A percentile compares a stretch with the other conserved stretches of the same genome.
Conservation (phyloP, 2,329 filamentous ascomycete species). For the Chaetomiaceae sp. region DNA sequence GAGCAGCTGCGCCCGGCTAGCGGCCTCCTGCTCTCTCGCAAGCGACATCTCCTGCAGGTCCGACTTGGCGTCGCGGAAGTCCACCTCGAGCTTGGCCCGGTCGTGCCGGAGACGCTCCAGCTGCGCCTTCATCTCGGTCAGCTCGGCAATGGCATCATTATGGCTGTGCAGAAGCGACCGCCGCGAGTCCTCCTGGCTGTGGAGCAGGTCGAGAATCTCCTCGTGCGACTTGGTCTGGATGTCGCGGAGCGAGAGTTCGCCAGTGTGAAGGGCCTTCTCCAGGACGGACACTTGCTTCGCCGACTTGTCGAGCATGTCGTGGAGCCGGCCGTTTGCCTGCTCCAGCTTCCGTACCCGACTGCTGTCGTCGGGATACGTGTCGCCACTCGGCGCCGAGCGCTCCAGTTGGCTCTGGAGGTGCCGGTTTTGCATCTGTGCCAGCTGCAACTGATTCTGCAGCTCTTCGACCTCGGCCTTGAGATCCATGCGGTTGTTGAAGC, state of each 20-base stretch:
- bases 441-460: conserved; percentile 87
- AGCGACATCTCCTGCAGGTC: conserved; percentile 77
- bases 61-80: conserved; percentile 76
- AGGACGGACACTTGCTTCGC: conserved; percentile 85
- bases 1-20: conserved; percentile 82
- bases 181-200: conserved; percentile 86
- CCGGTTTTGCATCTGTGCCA: conserved; percentile 91
- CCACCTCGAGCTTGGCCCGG: conserved; percentile 74
- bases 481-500: conserved; percentile 86
- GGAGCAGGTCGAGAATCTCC: conserved; percentile 87
- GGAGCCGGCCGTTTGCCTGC: conserved; percentile 82
- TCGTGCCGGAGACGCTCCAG: conserved; percentile 84
- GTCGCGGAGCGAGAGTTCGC: conserved; percentile 83
- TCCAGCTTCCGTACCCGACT: conserved; percentile 87
- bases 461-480: conserved; percentile 86
- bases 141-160: conserved; percentile 77
- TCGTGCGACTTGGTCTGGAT: conserved; percentile 91
- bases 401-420: conserved; percentile 87
- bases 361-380: conserved; percentile 65
- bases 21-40: conserved; percentile 78
- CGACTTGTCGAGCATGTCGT: conserved; percentile 93
- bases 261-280: conserved; percentile 80
- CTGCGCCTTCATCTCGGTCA: conserved; percentile 79
- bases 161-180: conserved; percentile 77
- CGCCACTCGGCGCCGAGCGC: conserved; percentile 57